phyloP scores from a whole-genome alignment of 352 stramenopile species.

The Globisporangium megalacanthum region DNA sequence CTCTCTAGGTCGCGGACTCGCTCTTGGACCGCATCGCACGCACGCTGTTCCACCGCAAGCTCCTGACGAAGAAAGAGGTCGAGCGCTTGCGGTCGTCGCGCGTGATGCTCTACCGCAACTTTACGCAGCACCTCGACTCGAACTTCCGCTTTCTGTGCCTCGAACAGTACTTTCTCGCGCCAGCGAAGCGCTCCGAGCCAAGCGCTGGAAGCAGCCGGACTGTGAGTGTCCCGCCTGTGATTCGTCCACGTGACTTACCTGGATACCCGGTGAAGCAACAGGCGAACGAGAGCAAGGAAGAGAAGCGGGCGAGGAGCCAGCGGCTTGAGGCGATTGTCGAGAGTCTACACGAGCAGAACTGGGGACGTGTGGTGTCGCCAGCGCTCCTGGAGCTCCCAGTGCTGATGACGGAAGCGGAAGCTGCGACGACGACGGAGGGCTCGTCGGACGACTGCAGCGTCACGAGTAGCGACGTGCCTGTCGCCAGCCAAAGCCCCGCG shows the following conservation, averaged over 20 bases:
- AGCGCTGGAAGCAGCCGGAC: conserved; percentile 11
- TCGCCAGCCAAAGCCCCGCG: too few species aligned
- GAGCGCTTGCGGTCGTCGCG: conserved; percentile 40
- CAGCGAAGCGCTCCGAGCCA: background rate
- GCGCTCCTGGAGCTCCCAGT: background rate
- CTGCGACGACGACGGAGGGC: background rate
- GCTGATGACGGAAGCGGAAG: background rate
- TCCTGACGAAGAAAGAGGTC: conserved; percentile 46
- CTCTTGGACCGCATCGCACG: conserved; percentile 53
- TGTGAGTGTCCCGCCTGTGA: conserved; percentile 31
- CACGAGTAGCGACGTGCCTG: too few species aligned
- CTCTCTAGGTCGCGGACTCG: conserved; percentile 41
- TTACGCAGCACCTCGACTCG: conserved; percentile 40
- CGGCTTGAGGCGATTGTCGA: conserved; percentile 5
- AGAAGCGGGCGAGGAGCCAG: background rate
- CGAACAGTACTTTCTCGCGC: conserved; percentile 45
- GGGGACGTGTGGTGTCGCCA: background rate
- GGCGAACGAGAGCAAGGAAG: background rate
- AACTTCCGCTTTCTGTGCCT: conserved; percentile 56
- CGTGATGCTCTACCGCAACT: conserved; percentile 58
- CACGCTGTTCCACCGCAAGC: conserved; percentile 27
- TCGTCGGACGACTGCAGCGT: background rate
- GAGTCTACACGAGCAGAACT: background rate
- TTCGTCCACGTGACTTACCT: conserved; percentile 38
- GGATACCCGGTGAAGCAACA: conserved; percentile 30